Percentiles rank a stretch among this genome's conserved stretches.
These are phyloP conservation scores for Pseudogymnoascus sp. DNA, from an alignment of 2,329 filamentous ascomycete species.

Conservation along the genomic window DNA sequence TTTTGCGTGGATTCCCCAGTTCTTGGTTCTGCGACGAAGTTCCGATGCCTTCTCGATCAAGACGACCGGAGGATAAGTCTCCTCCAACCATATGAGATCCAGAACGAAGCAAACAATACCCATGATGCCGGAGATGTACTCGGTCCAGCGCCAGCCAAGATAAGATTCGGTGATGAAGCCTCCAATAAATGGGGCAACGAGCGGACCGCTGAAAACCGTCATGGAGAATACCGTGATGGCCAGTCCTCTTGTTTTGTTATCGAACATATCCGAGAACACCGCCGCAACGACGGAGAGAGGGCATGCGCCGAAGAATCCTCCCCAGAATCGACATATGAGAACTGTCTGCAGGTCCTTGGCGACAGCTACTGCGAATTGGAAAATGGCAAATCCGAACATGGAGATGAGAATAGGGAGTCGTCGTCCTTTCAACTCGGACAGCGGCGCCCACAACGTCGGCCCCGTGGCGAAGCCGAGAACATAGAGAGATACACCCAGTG, in stretches of 20 bases:
- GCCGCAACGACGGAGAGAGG: conserved; percentile 61
- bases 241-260: conserved; percentile 50
- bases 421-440: conserved; percentile 64
- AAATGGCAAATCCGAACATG: conserved; percentile 62
- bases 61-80: conserved; percentile 63
- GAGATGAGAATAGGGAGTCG: conserved; percentile 50
- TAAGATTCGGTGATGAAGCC: conserved; percentile 55
- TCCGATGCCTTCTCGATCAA: conserved; percentile 52
- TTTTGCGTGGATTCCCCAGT: conserved; percentile 64
- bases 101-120: conserved; percentile 50
- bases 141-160: conserved; percentile 66
- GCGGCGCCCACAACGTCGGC: conserved; percentile 62
- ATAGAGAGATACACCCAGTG: conserved; percentile 59
- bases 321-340: conserved; percentile 64
- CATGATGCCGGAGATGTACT: conserved; percentile 55
- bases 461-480: conserved; percentile 66
- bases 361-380: conserved; percentile 55
- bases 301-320: conserved; percentile 62
- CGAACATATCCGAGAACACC: conserved; percentile 65
- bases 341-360: conserved; percentile 61
- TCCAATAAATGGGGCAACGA: conserved; percentile 60
- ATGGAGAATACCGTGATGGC: conserved; percentile 51
- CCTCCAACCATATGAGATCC: conserved; percentile 54
- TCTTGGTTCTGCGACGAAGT: conserved; percentile 53
- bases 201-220: conserved; percentile 57